Base-by-base conservation (phyloP, 177 flowering plant species). In the Vitis hybrid region DNA sequence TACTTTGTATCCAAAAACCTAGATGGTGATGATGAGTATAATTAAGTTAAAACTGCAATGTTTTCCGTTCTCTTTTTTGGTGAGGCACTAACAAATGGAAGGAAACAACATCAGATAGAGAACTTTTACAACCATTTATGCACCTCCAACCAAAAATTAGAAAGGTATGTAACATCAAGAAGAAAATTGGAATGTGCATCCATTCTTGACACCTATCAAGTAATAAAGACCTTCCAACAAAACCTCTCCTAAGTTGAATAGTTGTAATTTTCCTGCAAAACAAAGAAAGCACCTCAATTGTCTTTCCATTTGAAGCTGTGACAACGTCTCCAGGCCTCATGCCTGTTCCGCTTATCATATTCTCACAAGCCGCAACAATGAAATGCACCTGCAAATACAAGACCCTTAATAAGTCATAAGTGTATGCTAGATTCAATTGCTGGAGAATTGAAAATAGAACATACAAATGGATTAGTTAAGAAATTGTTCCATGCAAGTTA, bases 321-420 rank as follows among this genome's bases (percentile, higher is more conserved):
- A 94, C 63, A 69, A 94, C 77, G 63, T 94, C 98, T 63, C 98
- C 98, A 63, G 98, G 98, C 75, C 97, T 86, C 98, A 94, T 94
- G 61, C 98, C 98, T 7, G 97, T 90, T 59, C 98, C 98, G 77
- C 98, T 94, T 18, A 94, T 94, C 98, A 94, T 92, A 78, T 94
- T 94, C 86, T 94, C 98, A 83, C 98, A 94, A 77, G 97, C 94
- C 3, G 98, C 97, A 75, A 90, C 92, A 70, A 94, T 84, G 78
- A 94, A 94, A 77, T 94, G 98, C 74, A 94, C 91, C 98, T 94
- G 82, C 56, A 82, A 64, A 66, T 18, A 61, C 53, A 71, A 67
- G 51, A 56, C 7, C 48, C 55, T 15, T 60, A 62, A 29, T 19
- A 16, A 50, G 15, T 55, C 63, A n/a, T 9, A 29, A 12, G 39